These are phyloP conservation scores for Xylariaceae sp. DNA, from an alignment of 2,329 filamentous ascomycete genomes.

Conservation along the genomic window DNA sequence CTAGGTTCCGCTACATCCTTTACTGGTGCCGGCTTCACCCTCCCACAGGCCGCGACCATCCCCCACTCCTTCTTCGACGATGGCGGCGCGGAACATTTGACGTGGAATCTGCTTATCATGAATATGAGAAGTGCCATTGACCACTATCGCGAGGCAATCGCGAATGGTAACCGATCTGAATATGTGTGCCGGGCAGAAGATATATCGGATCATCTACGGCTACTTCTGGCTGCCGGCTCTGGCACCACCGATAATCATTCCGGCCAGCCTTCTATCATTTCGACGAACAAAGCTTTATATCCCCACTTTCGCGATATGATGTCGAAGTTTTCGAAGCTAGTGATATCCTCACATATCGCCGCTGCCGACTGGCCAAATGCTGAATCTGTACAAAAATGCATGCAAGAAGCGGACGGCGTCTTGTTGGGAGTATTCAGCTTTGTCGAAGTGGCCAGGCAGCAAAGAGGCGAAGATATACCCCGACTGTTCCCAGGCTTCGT, in stretches of 20 bases:
- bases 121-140: conserved; percentile 93
- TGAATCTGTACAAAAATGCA: conserved; percentile 89
- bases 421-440: conserved; percentile 92
- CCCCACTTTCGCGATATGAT: conserved; percentile 99
- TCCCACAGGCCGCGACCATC: conserved; percentile 55
- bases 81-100: conserved; percentile 69
- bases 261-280: conserved; percentile 98
- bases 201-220: conserved; percentile 89
- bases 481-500: conserved; percentile 93
- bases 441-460: conserved; percentile 89
- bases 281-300: conserved; percentile 93
- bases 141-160: conserved; percentile 83
- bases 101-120: conserved; percentile 83
- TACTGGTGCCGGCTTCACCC: conserved; percentile 51
- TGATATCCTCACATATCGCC: conserved; percentile 95
- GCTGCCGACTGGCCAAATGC: conserved; percentile 92
- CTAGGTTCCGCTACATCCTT: conserved; percentile 58
- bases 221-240: conserved; percentile 91
- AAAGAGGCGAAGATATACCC: conserved; percentile 87
- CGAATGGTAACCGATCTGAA: conserved; percentile 74
- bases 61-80: conserved; percentile 89
- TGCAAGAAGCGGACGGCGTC: conserved; percentile 96
- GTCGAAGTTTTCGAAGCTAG: conserved; percentile 99
- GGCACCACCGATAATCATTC: conserved; percentile 98
- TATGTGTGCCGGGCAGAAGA: conserved; percentile 95